phyloP scores from a whole-genome alignment of 352 stramenopile species.

The Globisporangium sylvaticum region DNA sequence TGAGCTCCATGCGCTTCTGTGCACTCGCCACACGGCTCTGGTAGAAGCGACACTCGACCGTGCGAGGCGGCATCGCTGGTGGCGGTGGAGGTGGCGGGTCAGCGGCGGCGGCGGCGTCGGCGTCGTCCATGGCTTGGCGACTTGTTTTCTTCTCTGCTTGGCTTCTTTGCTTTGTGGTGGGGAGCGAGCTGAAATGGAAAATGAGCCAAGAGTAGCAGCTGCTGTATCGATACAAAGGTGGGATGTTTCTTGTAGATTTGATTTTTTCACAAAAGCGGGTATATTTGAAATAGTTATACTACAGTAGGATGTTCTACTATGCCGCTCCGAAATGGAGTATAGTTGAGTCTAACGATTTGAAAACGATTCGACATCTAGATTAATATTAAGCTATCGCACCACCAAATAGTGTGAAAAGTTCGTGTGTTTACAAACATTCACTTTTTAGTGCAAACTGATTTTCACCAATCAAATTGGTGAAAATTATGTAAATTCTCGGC shows the following conservation, averaged over 20 bases:
- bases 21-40: conserved; percentile 11
- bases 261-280: neutral
- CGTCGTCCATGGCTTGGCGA: neutral
- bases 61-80: neutral
- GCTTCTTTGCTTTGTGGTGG: neutral
- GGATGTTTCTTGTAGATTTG: neutral
- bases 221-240: neutral
- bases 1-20: conserved; percentile 6
- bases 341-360: neutral
- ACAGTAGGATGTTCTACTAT: too few species aligned
- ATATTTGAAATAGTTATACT: neutral
- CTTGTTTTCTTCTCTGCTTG: neutral
- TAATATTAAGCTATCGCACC: neutral
- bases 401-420: neutral
- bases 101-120: neutral
- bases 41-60: conserved; percentile 16
- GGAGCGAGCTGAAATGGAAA: neutral
- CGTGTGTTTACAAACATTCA: neutral
- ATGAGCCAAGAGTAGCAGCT: neutral
- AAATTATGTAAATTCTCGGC: neutral
- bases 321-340: too few species aligned
- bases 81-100: neutral
- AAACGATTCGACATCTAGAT: neutral
- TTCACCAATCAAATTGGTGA: neutral
- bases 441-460: neutral